Percentiles rank a stretch among this genome's conserved stretches.
Evolutionary conservation across 1,284 basidiomycete species (phyloP).

Genomic region (Leccinum subspadiceum): DNA sequence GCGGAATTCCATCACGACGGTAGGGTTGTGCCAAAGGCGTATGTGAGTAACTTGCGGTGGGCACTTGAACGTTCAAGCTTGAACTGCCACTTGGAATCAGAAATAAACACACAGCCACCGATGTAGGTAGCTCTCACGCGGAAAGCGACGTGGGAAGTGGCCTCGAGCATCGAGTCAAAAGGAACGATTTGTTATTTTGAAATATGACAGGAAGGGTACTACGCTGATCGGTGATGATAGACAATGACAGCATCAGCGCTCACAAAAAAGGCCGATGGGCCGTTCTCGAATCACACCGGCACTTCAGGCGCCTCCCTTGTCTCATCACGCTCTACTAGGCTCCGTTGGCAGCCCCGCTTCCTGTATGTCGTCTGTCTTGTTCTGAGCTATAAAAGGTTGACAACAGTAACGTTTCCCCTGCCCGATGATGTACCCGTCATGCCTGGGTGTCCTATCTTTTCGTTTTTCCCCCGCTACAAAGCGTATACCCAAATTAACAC

Average conservation of each 20-base stretch:
- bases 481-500: slow-evolving; percentile 33
- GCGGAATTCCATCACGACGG: slow-evolving; percentile 47
- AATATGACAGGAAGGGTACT: background rate
- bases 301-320: slow-evolving; percentile 11
- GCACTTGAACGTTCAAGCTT: too few relatives aligned
- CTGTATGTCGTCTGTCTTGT: slow-evolving; percentile 17
- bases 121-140: background rate
- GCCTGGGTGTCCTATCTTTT: slow-evolving; percentile 28
- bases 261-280: slow-evolving; percentile 30
- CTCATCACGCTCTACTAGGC: slow-evolving; percentile 28
- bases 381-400: slow-evolving; percentile 27
- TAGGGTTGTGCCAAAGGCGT: background rate
- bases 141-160: background rate
- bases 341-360: slow-evolving; percentile 19
- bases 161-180: background rate
- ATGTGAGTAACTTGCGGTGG: background rate
- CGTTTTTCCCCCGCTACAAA: slow-evolving; percentile 35
- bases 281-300: slow-evolving; percentile 23
- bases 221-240: background rate
- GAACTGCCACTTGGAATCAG: too few relatives aligned
- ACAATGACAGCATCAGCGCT: slow-evolving; percentile 18
- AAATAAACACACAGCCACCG: background rate
- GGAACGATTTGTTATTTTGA: background rate
- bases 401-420: background rate
- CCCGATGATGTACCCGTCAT: slow-evolving; percentile 17